Evolutionary conservation across 371 early-diverging fungal genomes (phyloP), one percentile per base, ranked within the genome.

Genomic region (Mortierella sp.): DNA sequence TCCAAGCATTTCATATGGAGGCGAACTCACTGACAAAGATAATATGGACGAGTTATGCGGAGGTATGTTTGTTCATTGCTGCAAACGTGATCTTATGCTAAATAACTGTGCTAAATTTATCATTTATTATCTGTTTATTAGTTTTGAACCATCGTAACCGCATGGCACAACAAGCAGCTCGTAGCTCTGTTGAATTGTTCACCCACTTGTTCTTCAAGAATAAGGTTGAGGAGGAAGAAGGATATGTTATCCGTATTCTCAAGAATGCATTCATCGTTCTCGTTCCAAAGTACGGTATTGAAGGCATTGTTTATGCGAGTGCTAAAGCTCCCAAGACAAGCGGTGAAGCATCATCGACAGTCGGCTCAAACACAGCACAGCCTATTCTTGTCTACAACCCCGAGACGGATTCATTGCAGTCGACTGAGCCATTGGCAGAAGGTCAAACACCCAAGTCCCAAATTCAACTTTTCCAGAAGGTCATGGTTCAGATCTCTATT

Each of bases 231-330:
- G 85, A 89, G 26, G 94, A 95, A 75, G 93, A 94, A 59, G 99
- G 93, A 5, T 96, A 94, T 82, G 93, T 99, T 4, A 94, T 94
- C 37, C 93, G 95, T 61, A 89, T 97, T 15, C 83, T 97, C 64
- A 94, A 96, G 84, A 98, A 98, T 83, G 99, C 98, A 15, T 93
- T 98, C 67, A 84, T 92, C 58, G 97, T 96, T 4, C 86, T 98
- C 49, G 93, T 97, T 26, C 99, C 97, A 43, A 93, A 92, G 87
- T 88, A 94, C 79, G 99, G 99, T 54, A 91, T 98, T 62, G 99
- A 98, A 83, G 93, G 96, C 31, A 88, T 97, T 58, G 94, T 98
- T 13, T 94, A 95, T 66, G 84, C 89, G 0, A 78, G 84, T 26
- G 64, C 82, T 60, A 72, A 75, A 63, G 64, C 56, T 13, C 57